phyloP scores from a whole-genome alignment of 352 stramenopile species.

The Phytophthora cajani region DNA sequence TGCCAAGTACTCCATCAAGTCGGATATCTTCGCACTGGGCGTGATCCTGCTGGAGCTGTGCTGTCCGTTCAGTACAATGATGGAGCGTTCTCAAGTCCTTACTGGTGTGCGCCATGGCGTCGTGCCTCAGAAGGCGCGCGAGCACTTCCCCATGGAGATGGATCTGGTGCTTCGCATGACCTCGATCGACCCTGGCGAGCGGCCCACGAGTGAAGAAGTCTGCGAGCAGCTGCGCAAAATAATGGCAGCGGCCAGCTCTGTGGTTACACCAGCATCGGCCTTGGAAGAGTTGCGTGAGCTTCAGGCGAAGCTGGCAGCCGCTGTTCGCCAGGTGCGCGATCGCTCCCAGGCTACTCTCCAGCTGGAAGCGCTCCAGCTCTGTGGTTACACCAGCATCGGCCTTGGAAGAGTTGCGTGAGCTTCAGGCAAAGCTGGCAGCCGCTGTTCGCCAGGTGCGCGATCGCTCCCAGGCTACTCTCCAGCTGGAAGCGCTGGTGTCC shows the following conservation, averaged over 20 bases:
- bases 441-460: conserved; percentile 66
- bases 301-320: conserved; percentile 58
- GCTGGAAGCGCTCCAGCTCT: conserved; percentile 27
- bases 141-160: conserved; percentile 76
- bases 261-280: conserved; percentile 49
- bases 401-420: conserved; percentile 68
- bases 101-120: conserved; percentile 81
- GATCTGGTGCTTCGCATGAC: conserved; percentile 81
- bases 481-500: conserved; percentile 65
- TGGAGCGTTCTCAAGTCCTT: conserved; percentile 86
- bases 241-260: conserved; percentile 38
- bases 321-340: conserved; percentile 64
- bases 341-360: conserved; percentile 66
- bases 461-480: conserved; percentile 62
- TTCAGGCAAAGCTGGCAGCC: conserved; percentile 61
- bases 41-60: conserved; percentile 88
- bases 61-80: conserved; percentile 85
- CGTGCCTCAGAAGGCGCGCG: conserved; percentile 68
- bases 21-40: conserved; percentile 84
- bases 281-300: conserved; percentile 74
- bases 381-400: conserved; percentile 50
- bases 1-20: conserved; percentile 84
- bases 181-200: conserved; percentile 70
- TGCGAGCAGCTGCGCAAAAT: conserved; percentile 60
- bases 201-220: conserved; percentile 66